Evolutionary conservation across 768 basidiomycete genomes (phyloP).

Genomic region (Aureoboletus auriporus): DNA sequence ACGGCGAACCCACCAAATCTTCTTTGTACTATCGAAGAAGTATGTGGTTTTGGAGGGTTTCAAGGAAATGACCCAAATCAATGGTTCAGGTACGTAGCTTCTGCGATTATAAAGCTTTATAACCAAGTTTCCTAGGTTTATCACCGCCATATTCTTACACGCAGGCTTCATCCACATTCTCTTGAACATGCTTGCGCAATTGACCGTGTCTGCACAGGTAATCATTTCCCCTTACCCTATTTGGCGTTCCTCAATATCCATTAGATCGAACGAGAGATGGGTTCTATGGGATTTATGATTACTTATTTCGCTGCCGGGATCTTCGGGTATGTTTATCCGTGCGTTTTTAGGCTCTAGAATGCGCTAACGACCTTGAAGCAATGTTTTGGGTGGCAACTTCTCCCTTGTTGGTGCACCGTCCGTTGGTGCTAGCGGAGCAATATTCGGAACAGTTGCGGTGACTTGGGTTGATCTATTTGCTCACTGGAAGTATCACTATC

Average conservation of each 20-base stretch:
- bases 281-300: slow-evolving; percentile 77
- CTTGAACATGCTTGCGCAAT: slow-evolving; percentile 87
- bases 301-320: slow-evolving; percentile 90
- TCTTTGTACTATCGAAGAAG: slow-evolving; percentile 70
- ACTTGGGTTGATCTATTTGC: slow-evolving; percentile 87
- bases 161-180: slow-evolving; percentile 93
- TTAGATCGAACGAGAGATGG: slow-evolving; percentile 90
- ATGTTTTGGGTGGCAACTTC: slow-evolving; percentile 91
- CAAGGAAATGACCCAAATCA: slow-evolving; percentile 45
- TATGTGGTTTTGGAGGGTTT: slow-evolving; percentile 88
- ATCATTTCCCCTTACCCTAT: not conserved
- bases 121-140: slow-evolving; percentile 50
- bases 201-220: slow-evolving; percentile 76
- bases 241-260: not conserved
- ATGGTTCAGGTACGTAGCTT: slow-evolving; percentile 44
- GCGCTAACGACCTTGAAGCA: slow-evolving; percentile 38
- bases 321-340: slow-evolving; percentile 59
- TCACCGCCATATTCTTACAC: slow-evolving; percentile 87
- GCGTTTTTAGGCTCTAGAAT: not conserved
- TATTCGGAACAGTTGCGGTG: slow-evolving; percentile 83
- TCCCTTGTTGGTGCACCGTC: slow-evolving; percentile 84
- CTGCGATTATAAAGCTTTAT: slow-evolving; percentile 41
- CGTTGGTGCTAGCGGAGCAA: slow-evolving; percentile 89
- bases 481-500: slow-evolving; percentile 88
- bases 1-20: slow-evolving; percentile 72